Base-by-base conservation (phyloP, 164 flowering plant genomes). In the Hamamelis virginiana region DNA sequence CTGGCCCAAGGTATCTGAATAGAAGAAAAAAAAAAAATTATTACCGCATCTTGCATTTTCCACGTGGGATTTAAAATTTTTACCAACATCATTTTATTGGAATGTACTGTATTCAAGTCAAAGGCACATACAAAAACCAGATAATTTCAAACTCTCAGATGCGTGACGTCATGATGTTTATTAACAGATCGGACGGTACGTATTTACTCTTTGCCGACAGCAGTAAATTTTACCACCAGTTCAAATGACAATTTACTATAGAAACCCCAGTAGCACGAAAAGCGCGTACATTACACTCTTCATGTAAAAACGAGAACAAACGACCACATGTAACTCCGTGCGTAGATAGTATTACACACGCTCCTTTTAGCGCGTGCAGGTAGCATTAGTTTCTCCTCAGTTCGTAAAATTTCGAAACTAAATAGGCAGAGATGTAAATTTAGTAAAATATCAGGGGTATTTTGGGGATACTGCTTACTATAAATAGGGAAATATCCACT, bases 401-500 rank as follows among this genome's bases (percentile, higher is more conserved):
- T n/a, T n/a, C n/a, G n/a, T n/a, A n/a, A n/a, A n/a, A n/a, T n/a
- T n/a, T n/a, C n/a, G n/a, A n/a, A n/a, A n/a, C n/a, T n/a, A 15
- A 0, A 33, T 53, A 56, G 67, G 64, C 58, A 63, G 21, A 0
- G 27, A 21, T 10, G 6, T 65, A 8, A 62, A 64, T 22, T 22
- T 2, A 10, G 1, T 10, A 46, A 67, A n/a, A 6, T 0, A 1
- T 1, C 5, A 58, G 1, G 72, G 75, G 63, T 45, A 72, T 64
- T 67, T 64, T 41, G 22, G 72, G 19, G 25, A 68, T 14, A 21
- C 23, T 1, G 16, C 1, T 22, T 4, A 1, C 19, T 63, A 71
- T 61, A 75, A 51, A 53, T 53, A 46, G 19, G 3, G 52, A 57
- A 68, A 76, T 43, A 59, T 64, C 68, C 58, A 56, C n/a, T 5